Evolutionary conservation across 495 filamentous ascomycete species (phyloP), one percentile per base, ranked within the genome.

Genomic region (Halenospora varia): DNA sequence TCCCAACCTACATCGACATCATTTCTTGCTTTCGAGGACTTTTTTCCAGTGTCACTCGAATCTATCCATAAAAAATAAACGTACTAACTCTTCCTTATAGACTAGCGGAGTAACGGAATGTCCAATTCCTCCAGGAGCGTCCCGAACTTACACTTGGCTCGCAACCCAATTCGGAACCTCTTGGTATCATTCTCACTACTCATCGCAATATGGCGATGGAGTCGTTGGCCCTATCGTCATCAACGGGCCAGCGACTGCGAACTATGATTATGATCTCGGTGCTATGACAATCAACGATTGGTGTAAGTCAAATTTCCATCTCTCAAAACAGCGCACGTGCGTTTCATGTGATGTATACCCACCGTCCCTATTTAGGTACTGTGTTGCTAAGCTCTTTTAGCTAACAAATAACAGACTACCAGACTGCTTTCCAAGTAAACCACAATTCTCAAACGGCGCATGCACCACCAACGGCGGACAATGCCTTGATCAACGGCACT

Each of bases 181-280:
- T 2, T 87, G 81, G 82, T 86, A 84, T 51, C 83, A 86, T 68
- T 48, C 70, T 40, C 84, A 86, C 62, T 83, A 75, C 60, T 72
- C 73, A 8, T 64, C 77, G 10, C 82, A 87, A 58, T 74, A 75
- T 49, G 72, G 69, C 29, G 72, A 79, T 54, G 79, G 79, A 6
- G 65, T 77, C 13, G 64, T 72, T 20, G 79, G 79, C 17, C 54
- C 69, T 1, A 71, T 81, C 13, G 59, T 79, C 48, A 66, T 73
- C 45, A 50, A 68, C 18, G 71, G 70, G 0, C 68, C 68, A 13
- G 61, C 65, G 10, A 64, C 68, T 13, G 42, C 66, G 0, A 65
- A 66, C 24, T 71, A 68, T 48, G 65, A 81, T 51, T 69, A 73
- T 47, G 80, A 82, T 59, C 66, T 78, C 0, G 81, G 76, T 13